Conservation (phyloP, 2,329 filamentous ascomycete species). For the Blastomyces silverae region DNA sequence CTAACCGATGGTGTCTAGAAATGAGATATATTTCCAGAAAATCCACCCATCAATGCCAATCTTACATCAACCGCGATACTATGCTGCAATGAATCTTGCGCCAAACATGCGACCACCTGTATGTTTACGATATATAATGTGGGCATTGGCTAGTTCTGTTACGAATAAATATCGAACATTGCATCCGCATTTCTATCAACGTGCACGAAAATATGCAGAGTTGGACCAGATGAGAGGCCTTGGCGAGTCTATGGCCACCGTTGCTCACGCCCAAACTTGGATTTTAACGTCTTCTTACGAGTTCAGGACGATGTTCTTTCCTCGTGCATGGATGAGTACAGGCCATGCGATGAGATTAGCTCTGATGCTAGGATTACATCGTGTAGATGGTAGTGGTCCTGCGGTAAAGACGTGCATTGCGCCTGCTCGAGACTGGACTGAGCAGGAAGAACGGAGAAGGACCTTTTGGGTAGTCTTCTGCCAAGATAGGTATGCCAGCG, state of each 20-base stretch:
- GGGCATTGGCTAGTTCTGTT: constrained; percentile 83
- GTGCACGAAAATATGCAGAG: constrained; percentile 84
- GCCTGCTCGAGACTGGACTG: constrained; percentile 85
- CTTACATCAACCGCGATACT: constrained; percentile 80
- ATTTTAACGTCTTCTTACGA: constrained; percentile 74
- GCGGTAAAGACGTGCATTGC: constrained; percentile 91
- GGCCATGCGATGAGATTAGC: constrained; percentile 72
- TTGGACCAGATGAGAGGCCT: constrained; percentile 86
- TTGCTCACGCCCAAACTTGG: constrained; percentile 83
- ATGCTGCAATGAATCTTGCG: constrained; percentile 83
- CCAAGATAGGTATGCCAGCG: constrained; percentile 84
- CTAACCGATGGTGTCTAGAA: constrained; percentile 43
- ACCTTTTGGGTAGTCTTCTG: constrained; percentile 96
- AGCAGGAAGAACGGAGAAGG: constrained; percentile 79
- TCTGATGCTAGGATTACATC: constrained; percentile 89
- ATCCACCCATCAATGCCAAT: constrained; percentile 79
- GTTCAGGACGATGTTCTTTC: constrained; percentile 97
- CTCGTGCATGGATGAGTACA: constrained; percentile 87
- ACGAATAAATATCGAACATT: constrained; percentile 72
- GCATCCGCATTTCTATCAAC: constrained; percentile 82
- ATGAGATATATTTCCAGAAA: constrained; percentile 85
- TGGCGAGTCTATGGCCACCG: constrained; percentile 78
- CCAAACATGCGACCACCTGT: constrained; percentile 79
- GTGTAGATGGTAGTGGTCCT: constrained; percentile 70
- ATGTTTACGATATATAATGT: constrained; percentile 87